These are phyloP conservation scores for Dryas alaskensis DNA, from an alignment of 306 rosid species.

Conservation along the genomic window DNA sequence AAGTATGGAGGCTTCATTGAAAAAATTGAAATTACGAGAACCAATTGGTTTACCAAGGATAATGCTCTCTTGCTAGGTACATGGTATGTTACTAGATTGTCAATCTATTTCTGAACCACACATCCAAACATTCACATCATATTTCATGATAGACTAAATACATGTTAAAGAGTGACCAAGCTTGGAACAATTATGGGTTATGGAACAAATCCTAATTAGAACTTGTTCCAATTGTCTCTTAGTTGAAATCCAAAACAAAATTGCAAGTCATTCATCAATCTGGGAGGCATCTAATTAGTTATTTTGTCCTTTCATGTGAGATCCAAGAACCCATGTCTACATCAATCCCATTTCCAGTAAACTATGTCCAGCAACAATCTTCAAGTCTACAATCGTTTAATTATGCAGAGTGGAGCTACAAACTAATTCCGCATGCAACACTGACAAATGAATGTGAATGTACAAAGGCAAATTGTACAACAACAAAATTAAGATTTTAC, in stretches of 20 bases:
- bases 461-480: constrained; percentile 19
- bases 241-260: neutral
- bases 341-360: constrained; percentile 8
- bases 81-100: too few species aligned
- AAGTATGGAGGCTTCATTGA: too few species aligned
- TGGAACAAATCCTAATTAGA: neutral
- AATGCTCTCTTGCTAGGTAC: too few species aligned
- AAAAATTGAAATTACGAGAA: too few species aligned
- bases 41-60: too few species aligned
- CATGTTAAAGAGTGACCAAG: too few species aligned
- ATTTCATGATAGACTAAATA: too few species aligned
- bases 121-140: too few species aligned
- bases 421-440: constrained; percentile 17
- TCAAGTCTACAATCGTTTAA: neutral
- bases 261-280: neutral
- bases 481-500: constrained; percentile 9
- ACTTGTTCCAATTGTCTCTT: too few species aligned
- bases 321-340: neutral
- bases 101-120: too few species aligned
- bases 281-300: neutral
- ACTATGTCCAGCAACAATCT: neutral
- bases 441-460: constrained; percentile 1
- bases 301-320: neutral
- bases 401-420: constrained; percentile 10
- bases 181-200: neutral